Base-by-base conservation (phyloP, 106 monocot species). In the Acorus gramineus region DNA sequence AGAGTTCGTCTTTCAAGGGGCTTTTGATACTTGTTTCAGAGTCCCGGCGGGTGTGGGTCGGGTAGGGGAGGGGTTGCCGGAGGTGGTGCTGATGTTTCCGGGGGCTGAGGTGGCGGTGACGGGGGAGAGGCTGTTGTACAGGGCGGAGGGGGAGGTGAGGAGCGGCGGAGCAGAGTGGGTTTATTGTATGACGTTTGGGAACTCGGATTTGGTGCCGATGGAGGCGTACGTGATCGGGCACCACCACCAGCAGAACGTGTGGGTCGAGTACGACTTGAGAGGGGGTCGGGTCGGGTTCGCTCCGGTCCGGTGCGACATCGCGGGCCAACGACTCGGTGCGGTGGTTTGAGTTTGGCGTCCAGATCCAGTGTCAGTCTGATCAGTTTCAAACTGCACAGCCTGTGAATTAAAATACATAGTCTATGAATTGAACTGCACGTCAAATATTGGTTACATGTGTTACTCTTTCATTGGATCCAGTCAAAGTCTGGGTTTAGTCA, bases 121-220 rank as follows among this genome's bases (percentile, higher is more conserved):
- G 7, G 77, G 74, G 47, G 81, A 84, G 67, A 52, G 85, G 79
- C 61, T 93, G 52, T 73, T 93, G 43, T 89, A 86, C 78, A 63
- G 68, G 55, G 89, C 59, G 48, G 73, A 74, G 4, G 87, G 82
- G 47, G 77, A 78, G 72, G n/a, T 49, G 62, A 66, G 78, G 14
- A 74, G 84, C 2, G 65, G 67, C 8, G 28, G 28, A 28, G 28
- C 28, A 28, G 77, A 81, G 46, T 66, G 61, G 54, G 70, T 89
- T 12, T 80, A 86, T 90, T 96, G 96, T 75, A 63, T 96, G 50
- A 96, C 96, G 51, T 96, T 96, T 52, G 96, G 96, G 45, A 96
- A 96, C 80, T 78, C 87, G 64, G 96, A 96, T 49, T 52, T 96
- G 75, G 85, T 91, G 52, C 82, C 84, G 3, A 59, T 95, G 42